Conservation (phyloP, 371 early-diverging fungal species). For the Mortierella sp. region DNA sequence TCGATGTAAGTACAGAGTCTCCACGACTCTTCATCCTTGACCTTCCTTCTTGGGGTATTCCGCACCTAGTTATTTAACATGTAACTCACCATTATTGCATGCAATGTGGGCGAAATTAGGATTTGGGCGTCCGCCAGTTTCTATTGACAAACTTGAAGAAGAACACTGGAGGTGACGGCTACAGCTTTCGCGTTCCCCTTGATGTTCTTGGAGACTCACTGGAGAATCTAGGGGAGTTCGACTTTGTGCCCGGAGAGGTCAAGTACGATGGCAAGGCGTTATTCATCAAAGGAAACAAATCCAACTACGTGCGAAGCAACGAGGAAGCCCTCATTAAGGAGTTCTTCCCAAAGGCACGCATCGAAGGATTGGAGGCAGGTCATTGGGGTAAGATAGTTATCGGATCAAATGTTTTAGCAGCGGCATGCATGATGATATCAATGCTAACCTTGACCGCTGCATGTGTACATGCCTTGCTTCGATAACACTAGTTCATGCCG, state of each 20-base stretch:
- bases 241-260: conserved; percentile 40
- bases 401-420: no score
- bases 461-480: background rate
- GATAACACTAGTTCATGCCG: conserved; percentile 77
- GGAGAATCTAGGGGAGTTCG: conserved; percentile 66
- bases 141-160: conserved; percentile 88
- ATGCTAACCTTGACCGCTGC: no score
- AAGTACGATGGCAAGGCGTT: conserved; percentile 70
- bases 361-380: conserved; percentile 78
- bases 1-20: conserved; percentile 38
- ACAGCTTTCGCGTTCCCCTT: conserved; percentile 79
- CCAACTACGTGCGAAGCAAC: conserved; percentile 70
- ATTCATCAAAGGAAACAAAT: conserved; percentile 83
- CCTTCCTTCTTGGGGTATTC: no score
- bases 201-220: conserved; percentile 70
- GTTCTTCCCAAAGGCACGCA: conserved; percentile 72
- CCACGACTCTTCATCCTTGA: no score
- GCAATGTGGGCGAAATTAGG: conserved; percentile 33
- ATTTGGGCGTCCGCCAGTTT: conserved; percentile 82
- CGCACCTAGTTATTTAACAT: background rate
- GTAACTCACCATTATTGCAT: background rate
- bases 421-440: no score
- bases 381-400: conserved; percentile 79
- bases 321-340: conserved; percentile 60
- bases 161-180: conserved; percentile 52